Evolutionary conservation across 805 yeast genomes (phyloP), one percentile per base, ranked within the genome.

Genomic region (Suhomyces sp.): DNA sequence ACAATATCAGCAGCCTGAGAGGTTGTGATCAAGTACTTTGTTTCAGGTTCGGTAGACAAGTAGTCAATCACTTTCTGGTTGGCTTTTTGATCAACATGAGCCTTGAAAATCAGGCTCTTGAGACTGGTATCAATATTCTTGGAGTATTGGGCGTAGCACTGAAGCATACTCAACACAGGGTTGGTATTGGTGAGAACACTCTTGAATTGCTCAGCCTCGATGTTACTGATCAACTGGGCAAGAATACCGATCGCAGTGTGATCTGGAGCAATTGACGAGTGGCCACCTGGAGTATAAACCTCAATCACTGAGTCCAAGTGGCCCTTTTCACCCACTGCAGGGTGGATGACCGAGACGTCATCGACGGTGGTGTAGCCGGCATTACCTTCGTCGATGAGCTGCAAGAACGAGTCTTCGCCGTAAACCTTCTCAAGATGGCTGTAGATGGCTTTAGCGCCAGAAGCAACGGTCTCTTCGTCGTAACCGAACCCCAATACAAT

Each of bases 301-400:
- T 69, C 73, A 42, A 79, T 67, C n/a, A 63, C 55, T 1, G 78
- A 60, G 59, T 79, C 71, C 40, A 77, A 54, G 52, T 73, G 69
- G 0, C 84, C 84, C 61, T 79, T 79, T 57, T 79, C 84, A 9
- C 79, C 76, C 2, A 80, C 74, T 10, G 76, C 79, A 1, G 80
- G 79, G 23, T 73, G 55, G 2, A 81, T 73, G 56, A 77, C 63
- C n/a, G 71, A 70, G 6, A 68, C 61, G 6, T 77, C 81, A 46
- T 70, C 69, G 7, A 58, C 50, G 8, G 55, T 60, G 2, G 44
- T 44, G 48, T 52, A 60, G 1, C 69, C 70, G 12, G 55, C 54
- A 42, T 53, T 51, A 1, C 68, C 77, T 55, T 80, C 84, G 61
- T 80, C 84, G 45, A 79, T 67, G 29, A 80, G 62, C 19, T 77